phyloP scores from a whole-genome alignment of 345 rosid species.

The Lagerstroemia speciosa region DNA sequence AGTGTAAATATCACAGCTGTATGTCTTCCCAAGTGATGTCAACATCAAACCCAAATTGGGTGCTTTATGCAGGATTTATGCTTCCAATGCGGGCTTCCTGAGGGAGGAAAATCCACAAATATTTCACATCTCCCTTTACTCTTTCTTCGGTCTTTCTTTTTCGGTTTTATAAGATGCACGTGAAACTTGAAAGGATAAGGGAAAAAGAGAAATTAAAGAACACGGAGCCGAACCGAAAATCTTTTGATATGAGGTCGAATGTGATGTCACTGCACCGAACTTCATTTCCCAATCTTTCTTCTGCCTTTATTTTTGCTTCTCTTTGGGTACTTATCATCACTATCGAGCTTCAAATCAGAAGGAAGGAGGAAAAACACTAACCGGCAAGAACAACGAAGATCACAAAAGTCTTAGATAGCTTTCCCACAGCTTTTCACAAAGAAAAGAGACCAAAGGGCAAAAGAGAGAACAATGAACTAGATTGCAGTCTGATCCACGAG shows the following conservation, averaged over 20 bases:
- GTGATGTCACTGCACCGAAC: not conserved
- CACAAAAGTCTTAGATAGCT: slow-evolving; percentile 3
- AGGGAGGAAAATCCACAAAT: not conserved
- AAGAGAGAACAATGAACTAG: not conserved
- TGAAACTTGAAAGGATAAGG: no score
- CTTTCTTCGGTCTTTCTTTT: not conserved
- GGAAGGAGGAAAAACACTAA: not conserved
- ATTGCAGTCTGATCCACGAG: not conserved
- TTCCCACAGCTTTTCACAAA: slow-evolving; percentile 4
- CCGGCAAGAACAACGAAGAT: not conserved
- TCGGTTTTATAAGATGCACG: no score
- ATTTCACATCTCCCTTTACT: not conserved
- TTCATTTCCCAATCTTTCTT: not conserved
- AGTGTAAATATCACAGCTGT: no score
- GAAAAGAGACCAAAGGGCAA: slow-evolving; percentile 1
- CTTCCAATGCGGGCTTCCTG: not conserved
- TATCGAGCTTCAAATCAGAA: not conserved
- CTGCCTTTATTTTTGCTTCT: not conserved
- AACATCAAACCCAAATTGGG: not conserved
- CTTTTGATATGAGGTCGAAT: no score
- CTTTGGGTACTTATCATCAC: not conserved
- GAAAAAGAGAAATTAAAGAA: no score
- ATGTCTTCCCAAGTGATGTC: not conserved
- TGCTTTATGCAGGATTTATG: slow-evolving; percentile 1
- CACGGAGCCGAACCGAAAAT: no score